Conservation (phyloP, 1,139 yeast species). For the Yamadazyma aaseri region DNA sequence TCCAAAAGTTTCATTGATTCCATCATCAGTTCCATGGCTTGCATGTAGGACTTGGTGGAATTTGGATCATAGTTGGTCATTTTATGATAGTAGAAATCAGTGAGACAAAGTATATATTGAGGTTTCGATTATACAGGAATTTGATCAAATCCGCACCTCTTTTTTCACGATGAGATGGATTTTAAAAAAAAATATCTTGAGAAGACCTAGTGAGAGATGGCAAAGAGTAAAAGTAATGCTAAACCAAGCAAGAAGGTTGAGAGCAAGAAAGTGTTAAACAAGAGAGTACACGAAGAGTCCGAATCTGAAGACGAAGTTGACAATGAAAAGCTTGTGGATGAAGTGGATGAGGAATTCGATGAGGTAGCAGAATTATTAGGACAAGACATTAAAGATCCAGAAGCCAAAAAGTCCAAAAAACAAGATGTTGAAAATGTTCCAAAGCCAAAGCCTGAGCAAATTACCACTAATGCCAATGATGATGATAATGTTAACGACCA, state of each 20-base stretch:
- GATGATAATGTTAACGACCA: conserved; percentile 26
- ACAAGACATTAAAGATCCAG: conserved; percentile 42
- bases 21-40: conserved; percentile 70
- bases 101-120: too few relatives aligned
- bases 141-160: too few relatives aligned
- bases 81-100: neutral
- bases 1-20: conserved; percentile 39
- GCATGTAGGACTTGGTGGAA: conserved; percentile 76
- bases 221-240: conserved; percentile 9
- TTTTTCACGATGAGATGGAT: conserved; percentile 26
- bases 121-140: too few relatives aligned
- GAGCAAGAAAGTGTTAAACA: too few relatives aligned
- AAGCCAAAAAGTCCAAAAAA: conserved; percentile 23
- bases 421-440: conserved; percentile 19
- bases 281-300: conserved; percentile 18
- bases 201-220: conserved; percentile 11
- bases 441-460: conserved; percentile 25
- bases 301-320: conserved; percentile 27
- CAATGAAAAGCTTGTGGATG: conserved; percentile 46
- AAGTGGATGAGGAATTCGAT: conserved; percentile 52
- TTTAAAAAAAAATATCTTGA: conserved; percentile 5
- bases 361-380: conserved; percentile 57
- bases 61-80: conserved; percentile 39
- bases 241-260: conserved; percentile 13
- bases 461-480: conserved; percentile 26